phyloP scores from a whole-genome alignment of 495 filamentous ascomycete genomes.

The Aspergillus ostianus region DNA sequence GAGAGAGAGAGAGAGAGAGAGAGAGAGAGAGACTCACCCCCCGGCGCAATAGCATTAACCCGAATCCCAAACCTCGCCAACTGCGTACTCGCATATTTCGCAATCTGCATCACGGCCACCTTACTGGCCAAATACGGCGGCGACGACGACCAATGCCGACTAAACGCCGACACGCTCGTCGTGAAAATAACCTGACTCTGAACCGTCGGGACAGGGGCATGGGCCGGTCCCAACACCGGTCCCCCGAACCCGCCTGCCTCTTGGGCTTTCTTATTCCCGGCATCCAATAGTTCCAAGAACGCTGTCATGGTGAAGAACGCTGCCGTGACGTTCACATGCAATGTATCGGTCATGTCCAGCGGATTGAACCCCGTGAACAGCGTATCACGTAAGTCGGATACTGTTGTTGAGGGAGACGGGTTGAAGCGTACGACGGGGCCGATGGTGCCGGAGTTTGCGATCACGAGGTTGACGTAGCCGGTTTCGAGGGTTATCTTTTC shows the following conservation, averaged over 20 bases:
- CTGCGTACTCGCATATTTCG: slow-evolving; percentile 55
- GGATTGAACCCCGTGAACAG: slow-evolving; percentile 44
- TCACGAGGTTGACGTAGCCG: slow-evolving; percentile 58
- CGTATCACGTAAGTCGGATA: slow-evolving; percentile 16
- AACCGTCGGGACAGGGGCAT: too few species aligned
- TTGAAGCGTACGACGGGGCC: slow-evolving; percentile 9
- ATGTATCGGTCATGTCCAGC: slow-evolving; percentile 46
- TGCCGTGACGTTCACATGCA: slow-evolving; percentile 34
- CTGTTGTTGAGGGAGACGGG: slow-evolving; percentile 9
- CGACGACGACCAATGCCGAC: slow-evolving; percentile 49
- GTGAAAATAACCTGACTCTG: slow-evolving; percentile 63
- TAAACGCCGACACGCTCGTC: slow-evolving; percentile 56
- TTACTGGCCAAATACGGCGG: slow-evolving; percentile 64
- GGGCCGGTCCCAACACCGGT: too few species aligned
- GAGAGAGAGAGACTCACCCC: too few species aligned
- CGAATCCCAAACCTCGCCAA: slow-evolving; percentile 58
- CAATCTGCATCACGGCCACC: slow-evolving; percentile 58
- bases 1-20: too few species aligned
- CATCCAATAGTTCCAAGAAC: slow-evolving; percentile 44
- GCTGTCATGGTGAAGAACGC: slow-evolving; percentile 40
- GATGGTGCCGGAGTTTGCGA: slow-evolving; percentile 60
- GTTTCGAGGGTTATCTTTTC: slow-evolving; percentile 33
- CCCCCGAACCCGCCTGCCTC: neutral
- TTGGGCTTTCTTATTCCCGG: slow-evolving; percentile 31
- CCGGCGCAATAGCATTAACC: slow-evolving; percentile 59